Evolutionary conservation across 495 filamentous ascomycete species (phyloP).

Genomic region (Penicillium coffeae): DNA sequence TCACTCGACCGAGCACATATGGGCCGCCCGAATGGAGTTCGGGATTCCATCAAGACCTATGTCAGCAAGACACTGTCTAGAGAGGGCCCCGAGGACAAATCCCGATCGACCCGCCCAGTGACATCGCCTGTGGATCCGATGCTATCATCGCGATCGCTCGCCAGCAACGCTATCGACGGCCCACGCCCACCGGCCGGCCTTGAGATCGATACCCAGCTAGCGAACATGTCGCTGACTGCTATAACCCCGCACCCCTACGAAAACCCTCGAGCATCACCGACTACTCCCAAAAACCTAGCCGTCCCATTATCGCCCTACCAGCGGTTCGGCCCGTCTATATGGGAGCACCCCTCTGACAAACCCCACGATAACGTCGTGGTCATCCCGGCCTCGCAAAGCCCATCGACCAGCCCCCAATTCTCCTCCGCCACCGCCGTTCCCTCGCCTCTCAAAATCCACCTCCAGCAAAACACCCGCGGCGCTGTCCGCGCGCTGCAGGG

Average conservation of each 20-base stretch:
- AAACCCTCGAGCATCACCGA: slow-evolving; percentile 3
- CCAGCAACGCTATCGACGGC: background rate
- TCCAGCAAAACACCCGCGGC: slow-evolving; percentile 29
- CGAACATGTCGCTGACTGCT: background rate
- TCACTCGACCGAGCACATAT: slow-evolving; percentile 22
- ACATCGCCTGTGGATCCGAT: background rate
- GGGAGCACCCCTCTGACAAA: slow-evolving; percentile 31
- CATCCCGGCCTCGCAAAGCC: too few relatives aligned
- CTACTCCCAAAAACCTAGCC: slow-evolving; percentile 24
- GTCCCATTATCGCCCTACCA: slow-evolving; percentile 37
- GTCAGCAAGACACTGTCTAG: slow-evolving; percentile 32
- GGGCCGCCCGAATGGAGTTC: slow-evolving; percentile 16
- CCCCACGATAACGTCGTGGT: background rate
- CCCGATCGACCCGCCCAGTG: background rate
- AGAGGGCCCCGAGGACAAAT: slow-evolving; percentile 5
- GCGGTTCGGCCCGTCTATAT: slow-evolving; percentile 33
- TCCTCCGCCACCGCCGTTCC: slow-evolving; percentile 17
- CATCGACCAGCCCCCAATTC: too few relatives aligned
- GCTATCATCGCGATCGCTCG: background rate
- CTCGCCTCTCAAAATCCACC: slow-evolving; percentile 17
- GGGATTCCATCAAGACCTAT: slow-evolving; percentile 38
- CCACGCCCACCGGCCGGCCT: slow-evolving; percentile 1
- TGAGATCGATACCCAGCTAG: background rate
- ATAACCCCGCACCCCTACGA: background rate
- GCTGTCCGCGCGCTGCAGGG: slow-evolving; percentile 28